These are phyloP conservation scores for Calonectria hongkongensis DNA, from an alignment of 2,329 filamentous ascomycete genomes.

Conservation along the genomic window DNA sequence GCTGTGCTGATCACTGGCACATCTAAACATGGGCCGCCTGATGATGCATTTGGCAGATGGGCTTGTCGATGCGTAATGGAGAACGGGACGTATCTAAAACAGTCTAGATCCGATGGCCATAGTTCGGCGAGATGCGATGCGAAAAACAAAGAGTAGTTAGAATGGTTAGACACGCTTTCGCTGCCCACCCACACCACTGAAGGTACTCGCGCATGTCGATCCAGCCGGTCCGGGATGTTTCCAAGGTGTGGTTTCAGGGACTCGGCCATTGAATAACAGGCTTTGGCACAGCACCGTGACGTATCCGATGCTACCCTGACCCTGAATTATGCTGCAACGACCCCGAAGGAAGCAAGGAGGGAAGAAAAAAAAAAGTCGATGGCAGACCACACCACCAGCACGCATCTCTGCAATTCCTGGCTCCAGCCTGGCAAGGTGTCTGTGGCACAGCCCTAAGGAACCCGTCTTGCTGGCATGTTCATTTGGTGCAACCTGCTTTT, in stretches of 20 bases:
- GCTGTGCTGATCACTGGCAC: constrained; percentile 18
- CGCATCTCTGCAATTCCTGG: background rate
- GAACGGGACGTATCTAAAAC: background rate
- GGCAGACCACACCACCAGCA: constrained; percentile 35
- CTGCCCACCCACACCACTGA: background rate
- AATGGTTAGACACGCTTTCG: background rate
- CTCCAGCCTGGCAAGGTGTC: constrained; percentile 16
- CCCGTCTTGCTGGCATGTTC: background rate
- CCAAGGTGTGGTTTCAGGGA: constrained; percentile 49
- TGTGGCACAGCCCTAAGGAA: constrained; percentile 12
- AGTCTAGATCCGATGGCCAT: constrained; percentile 23
- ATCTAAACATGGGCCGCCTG: background rate
- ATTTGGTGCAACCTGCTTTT: constrained; percentile 11
- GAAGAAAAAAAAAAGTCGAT: constrained; percentile 12
- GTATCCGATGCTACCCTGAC: constrained; percentile 44
- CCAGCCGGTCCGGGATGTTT: constrained; percentile 43
- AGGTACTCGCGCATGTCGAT: constrained; percentile 26
- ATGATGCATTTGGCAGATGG: constrained; percentile 31
- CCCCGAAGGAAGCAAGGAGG: constrained; percentile 2
- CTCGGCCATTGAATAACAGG: constrained; percentile 48
- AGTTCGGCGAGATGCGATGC: constrained; percentile 38
- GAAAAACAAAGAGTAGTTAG: constrained; percentile 30
- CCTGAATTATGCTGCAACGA: constrained; percentile 21
- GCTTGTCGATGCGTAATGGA: constrained; percentile 4
- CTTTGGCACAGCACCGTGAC: constrained; percentile 48